phyloP scores from a whole-genome alignment of 202 grass and related monocot genomes.

The Saccharum hybrid region DNA sequence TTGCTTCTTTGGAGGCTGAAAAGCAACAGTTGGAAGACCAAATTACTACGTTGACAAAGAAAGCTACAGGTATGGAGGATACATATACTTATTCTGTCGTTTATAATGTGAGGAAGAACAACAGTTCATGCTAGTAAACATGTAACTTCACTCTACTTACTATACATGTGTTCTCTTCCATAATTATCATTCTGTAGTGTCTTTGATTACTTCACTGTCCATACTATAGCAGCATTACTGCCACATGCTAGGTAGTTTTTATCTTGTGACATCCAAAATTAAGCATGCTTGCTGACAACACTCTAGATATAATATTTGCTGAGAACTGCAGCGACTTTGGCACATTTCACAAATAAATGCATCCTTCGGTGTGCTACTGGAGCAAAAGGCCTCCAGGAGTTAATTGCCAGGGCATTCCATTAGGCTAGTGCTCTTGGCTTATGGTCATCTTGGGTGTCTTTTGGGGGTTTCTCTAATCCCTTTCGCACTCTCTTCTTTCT shows the following conservation, averaged over 20 bases:
- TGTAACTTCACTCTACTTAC: conserved; percentile 10
- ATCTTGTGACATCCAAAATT: conserved; percentile 36
- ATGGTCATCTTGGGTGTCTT: neutral
- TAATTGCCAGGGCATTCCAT: neutral
- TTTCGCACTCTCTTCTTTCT: neutral
- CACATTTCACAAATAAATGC: neutral
- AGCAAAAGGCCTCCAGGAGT: conserved; percentile 1
- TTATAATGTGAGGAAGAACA: neutral
- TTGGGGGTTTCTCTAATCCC: neutral
- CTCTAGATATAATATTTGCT: conserved; percentile 22
- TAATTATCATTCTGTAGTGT: neutral
- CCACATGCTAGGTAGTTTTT: conserved; percentile 1
- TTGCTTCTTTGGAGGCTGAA: conserved; percentile 62
- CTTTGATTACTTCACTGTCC: neutral
- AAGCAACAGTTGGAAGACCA: conserved; percentile 80
- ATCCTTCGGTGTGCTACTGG: neutral
- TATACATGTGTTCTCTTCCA: neutral
- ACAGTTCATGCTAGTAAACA: conserved; percentile 2
- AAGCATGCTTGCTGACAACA: conserved; percentile 2
- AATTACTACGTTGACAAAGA: conserved; percentile 63
- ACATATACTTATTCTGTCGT: conserved; percentile 16
- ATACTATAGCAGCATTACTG: conserved; percentile 35
- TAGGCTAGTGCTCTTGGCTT: neutral
- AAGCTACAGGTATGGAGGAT: conserved; percentile 71
- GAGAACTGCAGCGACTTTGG: neutral